A percentile compares a stretch with the other conserved stretches of the same genome.
phyloP scores from a whole-genome alignment of 345 rosid genomes.

The Moricandia moricandioides region DNA sequence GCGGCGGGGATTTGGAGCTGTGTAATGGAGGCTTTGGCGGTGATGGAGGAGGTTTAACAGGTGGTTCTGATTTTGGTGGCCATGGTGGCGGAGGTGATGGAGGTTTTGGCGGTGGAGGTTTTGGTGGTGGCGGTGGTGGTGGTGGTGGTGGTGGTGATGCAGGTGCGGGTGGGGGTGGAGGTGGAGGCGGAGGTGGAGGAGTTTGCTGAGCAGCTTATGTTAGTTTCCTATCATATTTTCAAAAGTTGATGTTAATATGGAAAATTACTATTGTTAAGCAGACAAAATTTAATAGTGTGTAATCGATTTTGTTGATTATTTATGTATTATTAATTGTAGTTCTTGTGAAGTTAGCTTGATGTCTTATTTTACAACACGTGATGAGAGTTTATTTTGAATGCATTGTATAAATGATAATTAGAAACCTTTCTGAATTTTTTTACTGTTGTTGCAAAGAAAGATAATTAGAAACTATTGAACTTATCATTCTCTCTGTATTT shows the following conservation, averaged over 20 bases:
- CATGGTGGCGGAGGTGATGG: constrained; percentile 25
- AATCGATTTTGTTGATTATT: neutral
- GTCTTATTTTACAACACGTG: no score
- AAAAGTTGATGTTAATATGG: neutral
- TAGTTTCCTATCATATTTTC: neutral
- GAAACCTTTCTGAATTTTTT: no score
- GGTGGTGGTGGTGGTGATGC: neutral
- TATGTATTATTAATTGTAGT: constrained; percentile 6
- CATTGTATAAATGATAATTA: neutral
- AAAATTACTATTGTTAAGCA: neutral
- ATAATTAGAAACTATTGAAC: neutral
- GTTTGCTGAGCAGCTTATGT: constrained; percentile 12
- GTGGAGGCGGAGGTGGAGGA: neutral
- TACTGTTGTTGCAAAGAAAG: neutral
- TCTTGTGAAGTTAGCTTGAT: neutral
- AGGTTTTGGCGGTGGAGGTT: neutral
- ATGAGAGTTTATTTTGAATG: neutral
- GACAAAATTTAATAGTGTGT: neutral
- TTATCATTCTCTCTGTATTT: neutral
- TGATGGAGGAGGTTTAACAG: constrained; percentile 3
- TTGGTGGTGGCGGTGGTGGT: neutral
- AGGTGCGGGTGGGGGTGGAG: neutral
- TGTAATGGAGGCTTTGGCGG: neutral
- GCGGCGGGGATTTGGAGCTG: neutral
- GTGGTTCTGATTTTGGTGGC: constrained; percentile 15